Percentiles rank a stretch among this genome's conserved stretches.
phyloP scores from a whole-genome alignment of 106 monocot genomes.

The Allium sativum region DNA sequence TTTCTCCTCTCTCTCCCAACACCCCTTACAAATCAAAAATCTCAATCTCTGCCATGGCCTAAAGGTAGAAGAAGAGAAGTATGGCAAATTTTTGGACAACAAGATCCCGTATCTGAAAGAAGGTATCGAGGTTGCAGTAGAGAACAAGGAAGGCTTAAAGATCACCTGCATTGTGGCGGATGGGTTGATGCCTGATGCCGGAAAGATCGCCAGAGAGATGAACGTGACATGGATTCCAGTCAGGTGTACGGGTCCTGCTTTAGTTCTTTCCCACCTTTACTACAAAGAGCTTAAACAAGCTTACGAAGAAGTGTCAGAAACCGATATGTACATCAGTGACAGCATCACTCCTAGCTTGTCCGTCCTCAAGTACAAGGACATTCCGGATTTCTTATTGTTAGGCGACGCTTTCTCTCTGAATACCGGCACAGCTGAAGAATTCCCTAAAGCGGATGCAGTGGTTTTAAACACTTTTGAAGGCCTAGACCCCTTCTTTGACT shows the following conservation, averaged over 20 bases:
- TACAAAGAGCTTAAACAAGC: too few relatives aligned
- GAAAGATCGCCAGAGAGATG: not conserved
- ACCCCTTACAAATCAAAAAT: not conserved
- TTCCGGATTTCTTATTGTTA: too few relatives aligned
- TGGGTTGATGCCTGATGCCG: not conserved
- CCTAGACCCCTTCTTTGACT: too few relatives aligned
- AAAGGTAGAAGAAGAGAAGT: not conserved
- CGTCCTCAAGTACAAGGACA: too few relatives aligned
- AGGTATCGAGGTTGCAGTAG: not conserved
- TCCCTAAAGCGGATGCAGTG: too few relatives aligned
- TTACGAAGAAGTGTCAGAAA: too few relatives aligned
- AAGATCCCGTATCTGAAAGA: not conserved
- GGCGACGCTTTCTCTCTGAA: too few relatives aligned
- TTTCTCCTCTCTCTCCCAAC: not conserved
- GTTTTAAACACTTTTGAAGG: too few relatives aligned
- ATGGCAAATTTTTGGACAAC: not conserved
- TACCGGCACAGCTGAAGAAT: too few relatives aligned
- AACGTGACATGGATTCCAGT: not conserved
- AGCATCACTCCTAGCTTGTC: too few relatives aligned
- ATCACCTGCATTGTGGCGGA: not conserved
- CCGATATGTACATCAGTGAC: too few relatives aligned
- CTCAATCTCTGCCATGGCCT: not conserved
- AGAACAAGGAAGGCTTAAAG: not conserved
- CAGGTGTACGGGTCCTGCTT: not conserved
- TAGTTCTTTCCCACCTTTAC: too few relatives aligned